phyloP scores from a whole-genome alignment of 139 green algal species.

The Nannochloris sp. region DNA sequence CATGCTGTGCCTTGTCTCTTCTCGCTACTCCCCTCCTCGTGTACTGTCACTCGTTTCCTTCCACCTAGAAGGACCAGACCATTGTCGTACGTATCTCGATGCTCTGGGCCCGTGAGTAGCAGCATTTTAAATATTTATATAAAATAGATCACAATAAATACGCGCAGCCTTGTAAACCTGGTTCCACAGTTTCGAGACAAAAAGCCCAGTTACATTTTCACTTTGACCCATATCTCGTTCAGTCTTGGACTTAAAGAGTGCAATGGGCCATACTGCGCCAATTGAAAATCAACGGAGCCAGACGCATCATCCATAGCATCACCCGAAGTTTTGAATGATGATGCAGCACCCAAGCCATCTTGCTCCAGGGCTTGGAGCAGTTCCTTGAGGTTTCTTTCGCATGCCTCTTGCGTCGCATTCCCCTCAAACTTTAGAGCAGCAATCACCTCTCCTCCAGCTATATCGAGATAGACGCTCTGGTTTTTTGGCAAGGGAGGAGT shows the following conservation, averaged over 20 bases:
- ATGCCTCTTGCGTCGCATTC: slow-evolving; percentile 41
- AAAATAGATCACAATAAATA: too few species aligned
- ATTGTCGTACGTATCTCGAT: too few species aligned
- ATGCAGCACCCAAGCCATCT: slow-evolving; percentile 30
- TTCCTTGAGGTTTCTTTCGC: slow-evolving; percentile 16
- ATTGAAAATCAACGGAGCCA: slow-evolving; percentile 26
- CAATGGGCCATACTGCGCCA: slow-evolving; percentile 49
- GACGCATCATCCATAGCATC: too few species aligned
- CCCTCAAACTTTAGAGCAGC: slow-evolving; percentile 46
- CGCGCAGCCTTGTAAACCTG: too few species aligned
- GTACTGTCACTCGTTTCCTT: too few species aligned
- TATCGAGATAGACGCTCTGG: slow-evolving; percentile 19
- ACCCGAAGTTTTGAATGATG: too few species aligned
- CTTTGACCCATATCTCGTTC: slow-evolving; percentile 53
- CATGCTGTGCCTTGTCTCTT: slow-evolving; percentile 25
- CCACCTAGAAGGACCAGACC: too few species aligned
- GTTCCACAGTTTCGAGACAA: too few species aligned
- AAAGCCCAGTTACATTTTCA: slow-evolving; percentile 12
- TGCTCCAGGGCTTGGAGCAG: slow-evolving; percentile 27
- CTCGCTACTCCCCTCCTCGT: neutral
- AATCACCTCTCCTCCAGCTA: slow-evolving; percentile 50
- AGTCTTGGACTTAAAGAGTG: slow-evolving; percentile 41
- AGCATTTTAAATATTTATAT: too few species aligned
- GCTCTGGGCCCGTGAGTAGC: too few species aligned
- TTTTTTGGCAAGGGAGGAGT: slow-evolving; percentile 7